A percentile compares a stretch with the other conserved stretches of the same genome.
Conservation (phyloP, 139 green algal species). For the Chlorella ohadii region DNA sequence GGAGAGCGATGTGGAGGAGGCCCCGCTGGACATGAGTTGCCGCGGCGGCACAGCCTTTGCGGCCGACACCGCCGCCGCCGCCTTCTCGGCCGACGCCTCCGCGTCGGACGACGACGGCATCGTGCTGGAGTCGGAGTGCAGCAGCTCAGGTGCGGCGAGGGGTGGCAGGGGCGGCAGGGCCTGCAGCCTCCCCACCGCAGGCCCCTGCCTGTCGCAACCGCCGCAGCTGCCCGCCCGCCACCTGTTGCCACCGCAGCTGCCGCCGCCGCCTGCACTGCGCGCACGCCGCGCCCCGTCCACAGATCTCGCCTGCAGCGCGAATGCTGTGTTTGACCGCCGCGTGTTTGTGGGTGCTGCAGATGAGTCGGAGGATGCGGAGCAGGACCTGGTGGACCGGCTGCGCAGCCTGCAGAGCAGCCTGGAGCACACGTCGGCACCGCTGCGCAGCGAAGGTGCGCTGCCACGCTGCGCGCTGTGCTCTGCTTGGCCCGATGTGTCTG, state of each 20-base stretch:
- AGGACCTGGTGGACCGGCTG: not conserved
- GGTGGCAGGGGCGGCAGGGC: too few species aligned
- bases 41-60: not conserved
- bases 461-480: too few species aligned
- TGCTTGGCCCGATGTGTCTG: too few species aligned
- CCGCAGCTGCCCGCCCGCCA: too few species aligned
- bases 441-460: not conserved
- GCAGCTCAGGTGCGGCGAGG: slow-evolving; percentile 2
- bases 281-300: not conserved
- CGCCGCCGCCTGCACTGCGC: too few species aligned
- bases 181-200: too few species aligned
- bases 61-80: not conserved
- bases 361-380: slow-evolving; percentile 19
- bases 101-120: slow-evolving; percentile 22
- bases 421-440: not conserved
- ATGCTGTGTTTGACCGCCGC: too few species aligned
- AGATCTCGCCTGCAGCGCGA: not conserved
- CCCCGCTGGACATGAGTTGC: not conserved
- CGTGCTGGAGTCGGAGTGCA: slow-evolving; percentile 28
- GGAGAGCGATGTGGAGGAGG: slow-evolving; percentile 17
- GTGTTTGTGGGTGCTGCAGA: not conserved
- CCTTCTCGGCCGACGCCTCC: not conserved
- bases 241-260: too few species aligned
- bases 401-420: slow-evolving; percentile 29
- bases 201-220: too few species aligned